phyloP scores from a whole-genome alignment of 352 stramenopile genomes.

The Phytophthora pini region DNA sequence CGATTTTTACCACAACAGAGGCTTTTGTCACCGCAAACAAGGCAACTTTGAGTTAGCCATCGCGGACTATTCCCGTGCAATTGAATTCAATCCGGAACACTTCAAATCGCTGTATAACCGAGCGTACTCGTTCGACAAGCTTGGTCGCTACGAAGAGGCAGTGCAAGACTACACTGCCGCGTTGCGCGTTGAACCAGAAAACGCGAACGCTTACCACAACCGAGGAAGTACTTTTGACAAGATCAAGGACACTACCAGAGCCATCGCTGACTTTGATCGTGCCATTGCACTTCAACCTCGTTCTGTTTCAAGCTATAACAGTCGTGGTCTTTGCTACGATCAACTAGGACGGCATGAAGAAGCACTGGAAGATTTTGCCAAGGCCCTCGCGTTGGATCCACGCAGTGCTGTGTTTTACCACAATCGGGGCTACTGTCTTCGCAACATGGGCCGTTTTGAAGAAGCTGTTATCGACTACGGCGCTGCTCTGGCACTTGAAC shows the following conservation, averaged over 20 bases:
- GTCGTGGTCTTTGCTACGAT: slow-evolving; percentile 77
- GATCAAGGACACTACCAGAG: slow-evolving; percentile 61
- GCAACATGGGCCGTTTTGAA: slow-evolving; percentile 80
- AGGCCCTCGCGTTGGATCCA: slow-evolving; percentile 69
- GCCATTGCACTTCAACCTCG: slow-evolving; percentile 66
- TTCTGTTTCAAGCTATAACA: slow-evolving; percentile 83
- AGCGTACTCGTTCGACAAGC: slow-evolving; percentile 88
- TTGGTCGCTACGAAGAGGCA: slow-evolving; percentile 68
- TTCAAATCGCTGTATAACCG: slow-evolving; percentile 92
- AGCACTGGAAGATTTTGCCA: slow-evolving; percentile 78
- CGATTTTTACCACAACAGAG: slow-evolving; percentile 87
- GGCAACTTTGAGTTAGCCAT: slow-evolving; percentile 83
- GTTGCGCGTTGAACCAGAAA: slow-evolving; percentile 66
- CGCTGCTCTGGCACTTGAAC: slow-evolving; percentile 64
- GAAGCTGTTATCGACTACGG: slow-evolving; percentile 76
- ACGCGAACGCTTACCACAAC: slow-evolving; percentile 88
- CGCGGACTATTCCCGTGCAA: slow-evolving; percentile 75
- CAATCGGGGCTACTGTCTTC: slow-evolving; percentile 88
- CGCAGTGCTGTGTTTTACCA: slow-evolving; percentile 83
- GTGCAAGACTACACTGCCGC: slow-evolving; percentile 82
- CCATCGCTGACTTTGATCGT: slow-evolving; percentile 75
- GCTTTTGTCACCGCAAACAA: slow-evolving; percentile 86
- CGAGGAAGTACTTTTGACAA: slow-evolving; percentile 84
- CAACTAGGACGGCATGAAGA: slow-evolving; percentile 67
- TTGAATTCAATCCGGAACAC: slow-evolving; percentile 72